Conservation (phyloP, 2,329 filamentous ascomycete genomes). For the Cercospora sp. region DNA sequence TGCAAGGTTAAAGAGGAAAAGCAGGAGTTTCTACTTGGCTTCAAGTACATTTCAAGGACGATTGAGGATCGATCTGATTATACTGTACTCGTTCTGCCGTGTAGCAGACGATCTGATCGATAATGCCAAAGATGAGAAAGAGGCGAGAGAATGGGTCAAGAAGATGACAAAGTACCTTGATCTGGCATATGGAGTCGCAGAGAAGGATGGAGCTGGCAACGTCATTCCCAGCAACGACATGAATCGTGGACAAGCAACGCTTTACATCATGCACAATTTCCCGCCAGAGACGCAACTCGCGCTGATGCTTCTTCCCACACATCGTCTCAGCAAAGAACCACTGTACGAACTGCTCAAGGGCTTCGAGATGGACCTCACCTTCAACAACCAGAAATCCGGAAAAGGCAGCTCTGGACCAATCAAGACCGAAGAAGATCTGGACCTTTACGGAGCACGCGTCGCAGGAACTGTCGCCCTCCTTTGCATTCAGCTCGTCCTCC, state of each 20-base stretch:
- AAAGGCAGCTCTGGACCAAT: conserved; percentile 52
- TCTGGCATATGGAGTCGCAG: conserved; percentile 48
- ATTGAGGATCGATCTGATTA: conserved; percentile 65
- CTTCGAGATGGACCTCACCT: conserved; percentile 67
- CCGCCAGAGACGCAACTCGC: conserved; percentile 55
- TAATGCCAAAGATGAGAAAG: conserved; percentile 54
- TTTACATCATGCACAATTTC: conserved; percentile 53
- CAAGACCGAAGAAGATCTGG: conserved; percentile 57
- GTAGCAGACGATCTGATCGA: conserved; percentile 74
- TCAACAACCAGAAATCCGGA: conserved; percentile 39
- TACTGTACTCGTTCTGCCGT: conserved; percentile 72
- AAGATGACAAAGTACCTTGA: conserved; percentile 61
- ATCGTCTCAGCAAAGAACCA: conserved; percentile 58
- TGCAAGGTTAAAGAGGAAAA: conserved; percentile 60
- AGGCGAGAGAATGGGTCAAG: conserved; percentile 59
- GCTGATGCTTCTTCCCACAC: conserved; percentile 59
- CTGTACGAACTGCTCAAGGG: conserved; percentile 66
- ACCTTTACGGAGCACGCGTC: conserved; percentile 65
- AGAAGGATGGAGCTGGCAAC: conserved; percentile 31
- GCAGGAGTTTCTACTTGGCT: conserved; percentile 71
- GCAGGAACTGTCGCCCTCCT: conserved; percentile 71
- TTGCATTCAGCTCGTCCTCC: conserved; percentile 66
- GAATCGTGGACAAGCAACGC: conserved; percentile 35
- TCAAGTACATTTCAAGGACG: conserved; percentile 68
- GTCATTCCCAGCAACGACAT: conserved; percentile 33